phyloP scores from a whole-genome alignment of 495 filamentous ascomycete species.

The Aspergillus steynii region DNA sequence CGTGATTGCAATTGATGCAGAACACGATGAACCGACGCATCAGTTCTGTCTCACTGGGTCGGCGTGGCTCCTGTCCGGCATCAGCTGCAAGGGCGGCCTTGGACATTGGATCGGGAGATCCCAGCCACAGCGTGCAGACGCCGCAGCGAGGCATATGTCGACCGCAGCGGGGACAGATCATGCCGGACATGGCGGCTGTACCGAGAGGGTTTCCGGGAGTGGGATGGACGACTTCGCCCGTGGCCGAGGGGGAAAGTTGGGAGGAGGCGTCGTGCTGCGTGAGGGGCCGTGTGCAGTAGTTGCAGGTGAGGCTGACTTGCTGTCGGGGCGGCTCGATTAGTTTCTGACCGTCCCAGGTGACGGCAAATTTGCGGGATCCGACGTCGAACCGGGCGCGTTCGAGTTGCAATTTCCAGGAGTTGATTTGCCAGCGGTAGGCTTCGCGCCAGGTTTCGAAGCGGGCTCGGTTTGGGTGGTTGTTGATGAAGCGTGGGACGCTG shows the following conservation, averaged over 20 bases:
- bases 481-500: conserved; percentile 78
- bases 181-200: conserved; percentile 44
- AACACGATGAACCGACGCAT: conserved; percentile 67
- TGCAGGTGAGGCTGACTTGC: conserved; percentile 80
- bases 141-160: conserved; percentile 86
- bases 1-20: conserved; percentile 87
- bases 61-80: conserved; percentile 36
- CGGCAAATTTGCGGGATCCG: conserved; percentile 60
- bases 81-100: conserved; percentile 55
- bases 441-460: conserved; percentile 79
- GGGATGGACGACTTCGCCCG: conserved; percentile 37
- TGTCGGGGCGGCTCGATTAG: conserved; percentile 65
- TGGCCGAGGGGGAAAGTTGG: conserved; percentile 31
- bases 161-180: conserved; percentile 80
- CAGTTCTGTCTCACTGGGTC: conserved; percentile 33
- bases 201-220: conserved; percentile 41
- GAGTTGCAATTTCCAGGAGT: conserved; percentile 67
- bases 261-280: conserved; percentile 45
- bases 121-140: conserved; percentile 83
- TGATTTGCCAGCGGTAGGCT: conserved; percentile 78
- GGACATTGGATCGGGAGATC: conserved; percentile 69
- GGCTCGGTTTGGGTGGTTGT: conserved; percentile 51
- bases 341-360: conserved; percentile 59
- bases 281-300: conserved; percentile 69
- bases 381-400: conserved; percentile 64